phyloP scores from a whole-genome alignment of 1,284 basidiomycete species.

The Naganishia albida region DNA sequence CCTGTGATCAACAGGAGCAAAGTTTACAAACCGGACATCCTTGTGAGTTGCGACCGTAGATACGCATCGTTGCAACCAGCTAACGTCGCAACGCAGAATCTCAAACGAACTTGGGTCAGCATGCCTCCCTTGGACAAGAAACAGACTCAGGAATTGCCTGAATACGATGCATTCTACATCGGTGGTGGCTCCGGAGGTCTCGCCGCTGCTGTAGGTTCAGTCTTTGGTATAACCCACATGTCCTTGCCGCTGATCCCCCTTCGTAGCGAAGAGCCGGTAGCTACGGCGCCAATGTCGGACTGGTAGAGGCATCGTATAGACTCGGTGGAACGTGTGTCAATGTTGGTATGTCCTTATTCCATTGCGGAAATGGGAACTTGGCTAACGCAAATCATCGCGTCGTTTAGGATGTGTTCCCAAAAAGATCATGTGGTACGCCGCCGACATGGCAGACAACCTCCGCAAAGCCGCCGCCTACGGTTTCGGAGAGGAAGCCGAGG shows the following conservation, averaged over 20 bases:
- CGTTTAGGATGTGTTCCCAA: constrained; percentile 78
- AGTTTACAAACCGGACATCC: not conserved
- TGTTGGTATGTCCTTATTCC: constrained; percentile 54
- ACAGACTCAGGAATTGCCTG: constrained; percentile 44
- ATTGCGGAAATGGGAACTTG: not conserved
- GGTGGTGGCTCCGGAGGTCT: constrained; percentile 55
- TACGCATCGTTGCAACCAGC: not conserved
- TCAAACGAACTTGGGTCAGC: constrained; percentile 32
- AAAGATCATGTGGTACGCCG: constrained; percentile 99
- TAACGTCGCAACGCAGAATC: constrained; percentile 5
- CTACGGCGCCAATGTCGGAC: constrained; percentile 87
- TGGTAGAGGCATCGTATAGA: constrained; percentile 75
- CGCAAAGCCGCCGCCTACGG: constrained; percentile 74
- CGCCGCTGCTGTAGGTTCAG: constrained; percentile 48
- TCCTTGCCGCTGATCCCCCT: not conserved
- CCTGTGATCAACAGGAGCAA: not conserved
- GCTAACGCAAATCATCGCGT: not conserved
- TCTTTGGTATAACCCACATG: not conserved
- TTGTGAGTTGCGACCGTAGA: constrained; percentile 1
- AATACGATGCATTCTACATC: constrained; percentile 53
- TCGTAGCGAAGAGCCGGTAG: constrained; percentile 72
- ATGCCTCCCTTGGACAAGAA: constrained; percentile 52
- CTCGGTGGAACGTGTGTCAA: constrained; percentile 97
- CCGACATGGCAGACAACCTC: constrained; percentile 84
- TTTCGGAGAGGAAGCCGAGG: constrained; percentile 60